Evolutionary conservation across 129 eudicot genomes (phyloP), one percentile per base, ranked within the genome.

Genomic region (Centaurea solstitialis): DNA sequence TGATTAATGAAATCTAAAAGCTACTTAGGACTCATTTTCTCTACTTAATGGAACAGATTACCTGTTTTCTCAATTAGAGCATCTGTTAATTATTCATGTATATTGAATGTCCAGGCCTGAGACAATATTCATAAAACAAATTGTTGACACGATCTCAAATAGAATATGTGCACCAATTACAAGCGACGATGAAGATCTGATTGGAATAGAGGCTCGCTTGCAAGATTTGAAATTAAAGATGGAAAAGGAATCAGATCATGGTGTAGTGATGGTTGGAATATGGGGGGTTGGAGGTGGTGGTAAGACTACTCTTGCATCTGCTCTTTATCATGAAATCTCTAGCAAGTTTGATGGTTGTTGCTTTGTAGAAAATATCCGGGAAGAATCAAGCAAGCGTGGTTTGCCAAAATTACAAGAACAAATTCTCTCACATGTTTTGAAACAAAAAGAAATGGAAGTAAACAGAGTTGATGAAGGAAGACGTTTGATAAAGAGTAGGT

Each of bases 271-370:
- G 33, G 23, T 82, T 26, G 81, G 85, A 15, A 82, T 76, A 67
- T 76, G 85, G 81, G 85, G 85, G 13, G 12, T 75, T 23, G 81
- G 76, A 2, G 81, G 81, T 3, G 26, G 74, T 22, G 85, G 85
- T 9, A 82, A 82, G 79, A 75, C 85, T 28, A 68, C 85, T 68
- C 64, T 82, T 75, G 85, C 81, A 1, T 15, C 76, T 21, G 39
- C 65, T 37, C 4, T 82, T 67, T 30, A 26, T 12, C 33, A 33
- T 17, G 18, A 68, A 50, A 30, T 82, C 28, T 69, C 4, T 33
- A 3, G 4, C 41, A 7, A 50, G 10, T 82, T 82, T 53, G 53
- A 76, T 5, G 81, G 85, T 35, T 22, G 9, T 6, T 24, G 81
- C 53, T 47, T 45, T 22, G 1, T 82, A 9, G 18, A 45, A 7